These are phyloP conservation scores for Geosmithia flava DNA, from an alignment of 2,329 filamentous ascomycete species.

Conservation along the genomic window DNA sequence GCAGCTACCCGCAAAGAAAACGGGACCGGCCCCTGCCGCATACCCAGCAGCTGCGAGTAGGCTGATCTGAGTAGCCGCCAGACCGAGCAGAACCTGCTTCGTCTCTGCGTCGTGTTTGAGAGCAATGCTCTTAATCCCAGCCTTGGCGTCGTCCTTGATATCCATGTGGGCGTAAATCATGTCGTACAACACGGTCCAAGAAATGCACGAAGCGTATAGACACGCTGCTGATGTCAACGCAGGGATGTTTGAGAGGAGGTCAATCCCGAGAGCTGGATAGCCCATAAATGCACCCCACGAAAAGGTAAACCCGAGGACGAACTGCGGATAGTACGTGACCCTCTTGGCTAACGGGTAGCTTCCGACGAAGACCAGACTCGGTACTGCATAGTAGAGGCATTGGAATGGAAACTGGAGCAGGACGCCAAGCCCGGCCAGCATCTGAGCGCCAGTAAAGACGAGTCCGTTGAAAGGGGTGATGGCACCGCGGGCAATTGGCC, in stretches of 20 bases:
- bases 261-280: conserved; percentile 70
- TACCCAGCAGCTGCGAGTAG: conserved; percentile 59
- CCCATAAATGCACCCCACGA: conserved; percentile 85
- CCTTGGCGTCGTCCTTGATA: conserved; percentile 72
- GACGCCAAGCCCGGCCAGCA: conserved; percentile 60
- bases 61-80: conserved; percentile 57
- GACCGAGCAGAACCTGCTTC: conserved; percentile 59
- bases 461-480: conserved; percentile 61
- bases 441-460: conserved; percentile 61
- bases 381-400: conserved; percentile 68
- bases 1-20: conserved; percentile 55
- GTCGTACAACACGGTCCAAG: conserved; percentile 83
- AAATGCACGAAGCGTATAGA: conserved; percentile 66
- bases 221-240: conserved; percentile 55
- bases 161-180: conserved; percentile 95
- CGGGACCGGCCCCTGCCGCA: conserved; percentile 54
- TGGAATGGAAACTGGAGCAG: conserved; percentile 62
- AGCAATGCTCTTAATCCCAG: conserved; percentile 80
- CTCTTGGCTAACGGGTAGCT: conserved; percentile 76
- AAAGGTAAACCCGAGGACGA: conserved; percentile 72
- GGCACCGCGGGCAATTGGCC: conserved; percentile 71
- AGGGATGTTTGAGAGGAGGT: conserved; percentile 50
- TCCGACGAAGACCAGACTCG: conserved; percentile 61
- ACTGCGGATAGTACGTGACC: conserved; percentile 77
- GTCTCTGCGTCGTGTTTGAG: conserved; percentile 67